phyloP scores from a whole-genome alignment of 2,329 filamentous ascomycete genomes.

The Lachnellula occidentalis region DNA sequence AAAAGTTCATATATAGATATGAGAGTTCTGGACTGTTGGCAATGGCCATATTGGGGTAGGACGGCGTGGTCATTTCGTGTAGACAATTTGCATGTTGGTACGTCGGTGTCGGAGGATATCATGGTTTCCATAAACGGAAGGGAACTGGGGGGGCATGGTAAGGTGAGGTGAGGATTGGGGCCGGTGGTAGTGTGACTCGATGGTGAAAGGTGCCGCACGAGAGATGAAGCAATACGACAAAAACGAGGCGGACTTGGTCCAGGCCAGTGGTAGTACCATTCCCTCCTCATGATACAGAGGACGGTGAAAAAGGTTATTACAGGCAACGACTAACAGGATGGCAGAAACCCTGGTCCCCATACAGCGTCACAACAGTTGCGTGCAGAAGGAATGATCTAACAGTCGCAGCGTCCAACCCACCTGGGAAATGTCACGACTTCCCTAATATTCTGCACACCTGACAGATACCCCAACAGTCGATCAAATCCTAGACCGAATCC shows the following conservation, averaged over 20 bases:
- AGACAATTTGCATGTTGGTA: no score
- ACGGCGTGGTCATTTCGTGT: neutral
- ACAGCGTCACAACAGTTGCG: neutral
- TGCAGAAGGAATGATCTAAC: conserved; percentile 17
- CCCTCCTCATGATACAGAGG: neutral
- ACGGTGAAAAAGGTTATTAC: neutral
- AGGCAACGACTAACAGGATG: neutral
- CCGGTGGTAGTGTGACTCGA: neutral
- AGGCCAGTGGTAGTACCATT: neutral
- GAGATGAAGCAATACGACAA: neutral
- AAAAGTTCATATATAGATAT: neutral
- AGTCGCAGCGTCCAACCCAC: conserved; percentile 40
- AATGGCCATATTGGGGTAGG: neutral
- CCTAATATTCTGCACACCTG: conserved; percentile 59
- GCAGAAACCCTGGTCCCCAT: neutral
- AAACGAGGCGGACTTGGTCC: neutral
- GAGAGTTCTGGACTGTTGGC: neutral
- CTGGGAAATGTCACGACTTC: conserved; percentile 66
- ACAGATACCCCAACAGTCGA: conserved; percentile 60
- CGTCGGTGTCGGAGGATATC: neutral
- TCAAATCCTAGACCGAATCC: conserved; percentile 71
- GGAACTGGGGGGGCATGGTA: no score
- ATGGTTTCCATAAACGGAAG: neutral
- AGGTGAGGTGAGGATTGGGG: no score
- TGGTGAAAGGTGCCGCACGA: neutral